A percentile compares a stretch with the other conserved stretches of the same genome.
Evolutionary conservation across 495 filamentous ascomycete species (phyloP).

Genomic region (Sphaerosporella brunnea): DNA sequence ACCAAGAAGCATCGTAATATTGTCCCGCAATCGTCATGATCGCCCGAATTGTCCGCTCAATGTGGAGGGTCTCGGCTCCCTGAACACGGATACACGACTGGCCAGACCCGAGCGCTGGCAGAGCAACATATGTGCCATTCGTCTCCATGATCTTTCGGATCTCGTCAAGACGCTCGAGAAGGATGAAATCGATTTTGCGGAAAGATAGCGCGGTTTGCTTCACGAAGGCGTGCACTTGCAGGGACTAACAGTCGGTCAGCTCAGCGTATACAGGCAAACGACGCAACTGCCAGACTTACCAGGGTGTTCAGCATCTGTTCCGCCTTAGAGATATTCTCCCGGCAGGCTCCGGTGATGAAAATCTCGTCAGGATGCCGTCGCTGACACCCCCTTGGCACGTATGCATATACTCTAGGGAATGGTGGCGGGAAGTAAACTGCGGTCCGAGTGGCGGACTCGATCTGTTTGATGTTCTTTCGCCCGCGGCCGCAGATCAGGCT

Average conservation of each 20-base stretch:
- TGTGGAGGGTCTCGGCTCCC: slow-evolving; percentile 74
- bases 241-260: slow-evolving; percentile 11
- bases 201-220: slow-evolving; percentile 76
- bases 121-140: slow-evolving; percentile 83
- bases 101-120: slow-evolving; percentile 68
- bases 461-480: slow-evolving; percentile 89
- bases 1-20: slow-evolving; percentile 96
- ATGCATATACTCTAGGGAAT: slow-evolving; percentile 76
- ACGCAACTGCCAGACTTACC: slow-evolving; percentile 29
- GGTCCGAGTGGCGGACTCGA: slow-evolving; percentile 82
- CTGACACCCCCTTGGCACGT: slow-evolving; percentile 59
- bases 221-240: slow-evolving; percentile 60
- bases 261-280: slow-evolving; percentile 14
- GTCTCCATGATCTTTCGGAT: slow-evolving; percentile 93
- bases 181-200: slow-evolving; percentile 81
- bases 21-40: slow-evolving; percentile 91
- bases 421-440: slow-evolving; percentile 95
- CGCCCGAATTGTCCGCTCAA: slow-evolving; percentile 83
- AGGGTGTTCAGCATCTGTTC: slow-evolving; percentile 78
- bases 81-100: slow-evolving; percentile 69
- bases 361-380: slow-evolving; percentile 74
- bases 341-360: slow-evolving; percentile 75
- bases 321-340: slow-evolving; percentile 61
- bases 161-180: slow-evolving; percentile 83
- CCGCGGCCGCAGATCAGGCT: slow-evolving; percentile 77